phyloP scores from a whole-genome alignment of 768 basidiomycete genomes.

The Lactarius hengduanensis region DNA sequence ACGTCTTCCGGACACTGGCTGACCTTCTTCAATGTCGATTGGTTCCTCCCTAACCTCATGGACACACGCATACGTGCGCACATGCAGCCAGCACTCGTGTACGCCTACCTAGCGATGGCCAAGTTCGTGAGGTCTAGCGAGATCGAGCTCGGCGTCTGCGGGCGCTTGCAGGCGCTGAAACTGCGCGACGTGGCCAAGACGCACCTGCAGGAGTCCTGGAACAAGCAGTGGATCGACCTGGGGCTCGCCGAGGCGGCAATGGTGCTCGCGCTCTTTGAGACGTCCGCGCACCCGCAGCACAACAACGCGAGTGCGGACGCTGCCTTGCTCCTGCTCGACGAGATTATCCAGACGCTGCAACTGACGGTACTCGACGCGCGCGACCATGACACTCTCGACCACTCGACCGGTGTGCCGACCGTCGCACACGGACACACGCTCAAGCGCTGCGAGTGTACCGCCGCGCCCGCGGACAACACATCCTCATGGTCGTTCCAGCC shows the following conservation, averaged over 20 bases:
- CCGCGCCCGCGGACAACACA: slow-evolving; percentile 38
- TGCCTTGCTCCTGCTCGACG: slow-evolving; percentile 60
- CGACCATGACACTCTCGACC: slow-evolving; percentile 54
- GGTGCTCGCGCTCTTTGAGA: slow-evolving; percentile 76
- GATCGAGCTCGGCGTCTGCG: slow-evolving; percentile 51
- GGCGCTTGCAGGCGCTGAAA: slow-evolving; percentile 57
- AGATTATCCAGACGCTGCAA: slow-evolving; percentile 54
- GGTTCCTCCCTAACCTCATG: slow-evolving; percentile 52
- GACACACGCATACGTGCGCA: slow-evolving; percentile 50
- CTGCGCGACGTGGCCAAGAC: slow-evolving; percentile 56
- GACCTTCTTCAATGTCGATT: slow-evolving; percentile 61
- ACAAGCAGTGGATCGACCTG: slow-evolving; percentile 53
- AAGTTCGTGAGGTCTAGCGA: slow-evolving; percentile 73
- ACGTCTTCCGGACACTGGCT: slow-evolving; percentile 63
- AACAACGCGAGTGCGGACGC: slow-evolving; percentile 51
- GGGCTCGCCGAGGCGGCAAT: slow-evolving; percentile 72
- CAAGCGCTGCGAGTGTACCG: slow-evolving; percentile 48
- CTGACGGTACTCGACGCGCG: slow-evolving; percentile 57
- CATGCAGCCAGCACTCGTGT: slow-evolving; percentile 71
- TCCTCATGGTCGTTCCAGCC: slow-evolving; percentile 49
- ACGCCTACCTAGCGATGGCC: slow-evolving; percentile 66
- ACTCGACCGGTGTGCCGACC: slow-evolving; percentile 47
- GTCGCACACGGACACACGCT: slow-evolving; percentile 37
- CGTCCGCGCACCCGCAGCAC: slow-evolving; percentile 68
- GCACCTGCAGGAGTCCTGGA: slow-evolving; percentile 52